These are phyloP conservation scores for Botrytis fragariae DNA, from an alignment of 2,329 filamentous ascomycete genomes.

Conservation along the genomic window DNA sequence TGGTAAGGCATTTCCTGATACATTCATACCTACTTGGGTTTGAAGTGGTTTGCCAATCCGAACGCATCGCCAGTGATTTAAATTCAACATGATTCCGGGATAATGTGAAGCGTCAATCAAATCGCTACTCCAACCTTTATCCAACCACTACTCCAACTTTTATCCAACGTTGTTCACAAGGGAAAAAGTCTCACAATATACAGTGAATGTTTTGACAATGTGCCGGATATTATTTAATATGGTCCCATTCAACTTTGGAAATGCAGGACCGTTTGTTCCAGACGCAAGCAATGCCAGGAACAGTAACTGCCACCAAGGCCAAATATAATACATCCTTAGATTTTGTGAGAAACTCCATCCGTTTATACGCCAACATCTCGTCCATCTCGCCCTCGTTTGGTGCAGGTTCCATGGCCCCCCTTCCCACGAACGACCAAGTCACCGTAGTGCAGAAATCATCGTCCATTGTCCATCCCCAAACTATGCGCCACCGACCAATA, in stretches of 20 bases:
- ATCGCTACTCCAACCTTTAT: background rate
- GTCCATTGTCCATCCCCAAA: conserved; percentile 22
- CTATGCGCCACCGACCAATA: conserved; percentile 46
- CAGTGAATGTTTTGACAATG: background rate
- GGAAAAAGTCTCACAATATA: background rate
- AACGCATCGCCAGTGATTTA: background rate
- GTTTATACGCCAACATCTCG: conserved; percentile 14
- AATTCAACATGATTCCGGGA: background rate
- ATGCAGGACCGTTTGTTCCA: conserved; percentile 6
- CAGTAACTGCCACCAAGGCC: conserved; percentile 6
- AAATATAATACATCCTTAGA: conserved; percentile 22
- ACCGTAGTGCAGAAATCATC: background rate
- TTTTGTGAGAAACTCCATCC: conserved; percentile 17
- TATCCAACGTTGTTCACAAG: background rate
- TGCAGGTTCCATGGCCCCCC: background rate
- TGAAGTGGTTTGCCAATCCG: background rate
- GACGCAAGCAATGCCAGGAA: conserved; percentile 4
- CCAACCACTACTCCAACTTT: background rate
- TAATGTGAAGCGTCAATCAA: background rate
- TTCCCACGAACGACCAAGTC: background rate
- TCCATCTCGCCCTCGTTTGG: background rate
- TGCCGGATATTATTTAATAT: conserved; percentile 8
- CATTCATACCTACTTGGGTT: background rate
- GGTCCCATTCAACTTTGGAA: background rate
- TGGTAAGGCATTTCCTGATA: background rate